phyloP scores from a whole-genome alignment of 305 asterid species.

The Solanum hybrid region DNA sequence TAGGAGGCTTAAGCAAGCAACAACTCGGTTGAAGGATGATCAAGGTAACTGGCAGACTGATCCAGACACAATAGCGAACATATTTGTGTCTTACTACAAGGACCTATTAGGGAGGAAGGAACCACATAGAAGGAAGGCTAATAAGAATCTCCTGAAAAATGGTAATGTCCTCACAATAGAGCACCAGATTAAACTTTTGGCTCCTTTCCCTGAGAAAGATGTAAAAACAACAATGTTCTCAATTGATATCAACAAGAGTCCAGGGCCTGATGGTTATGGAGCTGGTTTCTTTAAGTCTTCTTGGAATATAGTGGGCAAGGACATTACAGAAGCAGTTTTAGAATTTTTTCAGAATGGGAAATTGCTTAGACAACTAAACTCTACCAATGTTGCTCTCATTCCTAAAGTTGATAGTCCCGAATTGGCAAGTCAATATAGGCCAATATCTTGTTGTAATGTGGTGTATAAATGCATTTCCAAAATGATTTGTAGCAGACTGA shows the following conservation, averaged over 20 bases:
- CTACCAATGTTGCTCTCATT: too few species aligned
- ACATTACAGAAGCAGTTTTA: too few species aligned
- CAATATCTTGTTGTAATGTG: background rate
- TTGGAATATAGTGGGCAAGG: background rate
- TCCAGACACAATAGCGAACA: background rate
- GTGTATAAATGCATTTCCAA: background rate
- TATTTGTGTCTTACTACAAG: background rate
- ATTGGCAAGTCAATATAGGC: background rate
- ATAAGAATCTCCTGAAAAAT: too few species aligned
- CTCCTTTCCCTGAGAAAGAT: background rate
- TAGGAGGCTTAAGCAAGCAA: background rate
- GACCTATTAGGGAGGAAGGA: background rate
- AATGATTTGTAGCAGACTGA: background rate
- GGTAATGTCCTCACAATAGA: background rate
- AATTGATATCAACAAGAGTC: too few species aligned
- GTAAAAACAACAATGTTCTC: background rate
- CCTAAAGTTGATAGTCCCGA: background rate
- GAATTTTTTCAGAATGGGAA: background rate
- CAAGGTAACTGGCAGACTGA: background rate
- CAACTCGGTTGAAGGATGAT: background rate
- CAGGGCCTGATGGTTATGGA: background rate
- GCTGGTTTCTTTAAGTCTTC: background rate
- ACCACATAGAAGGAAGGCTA: background rate
- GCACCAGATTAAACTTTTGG: background rate
- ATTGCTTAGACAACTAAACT: too few species aligned